Conservation (phyloP, 2,329 filamentous ascomycete species). For the Phyllosticta capitalensis region DNA sequence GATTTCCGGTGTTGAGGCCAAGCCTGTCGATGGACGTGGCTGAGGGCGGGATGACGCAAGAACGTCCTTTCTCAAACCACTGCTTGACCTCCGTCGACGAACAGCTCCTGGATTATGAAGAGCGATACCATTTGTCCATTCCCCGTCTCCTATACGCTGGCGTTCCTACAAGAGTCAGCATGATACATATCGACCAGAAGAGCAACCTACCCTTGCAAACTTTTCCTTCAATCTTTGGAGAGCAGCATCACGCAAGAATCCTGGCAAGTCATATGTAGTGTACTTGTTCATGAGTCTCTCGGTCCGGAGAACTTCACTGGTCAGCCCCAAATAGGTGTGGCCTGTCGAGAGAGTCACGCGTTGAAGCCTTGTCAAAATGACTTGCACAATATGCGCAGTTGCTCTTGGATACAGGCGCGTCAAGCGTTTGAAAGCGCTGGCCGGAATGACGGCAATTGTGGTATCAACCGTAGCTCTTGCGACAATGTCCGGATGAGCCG, state of each 20-base stretch:
- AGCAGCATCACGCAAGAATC: constrained; percentile 75
- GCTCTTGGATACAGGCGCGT: constrained; percentile 94
- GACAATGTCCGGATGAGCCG: constrained; percentile 92
- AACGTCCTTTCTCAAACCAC: constrained; percentile 69
- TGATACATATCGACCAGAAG: not conserved
- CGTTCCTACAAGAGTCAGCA: constrained; percentile 44
- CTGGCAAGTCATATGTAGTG: constrained; percentile 83
- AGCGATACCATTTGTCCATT: constrained; percentile 85
- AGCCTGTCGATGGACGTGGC: constrained; percentile 18
- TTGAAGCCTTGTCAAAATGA: constrained; percentile 89
- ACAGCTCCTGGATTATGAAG: constrained; percentile 69
- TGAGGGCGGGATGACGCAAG: constrained; percentile 39
- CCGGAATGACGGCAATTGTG: constrained; percentile 95
- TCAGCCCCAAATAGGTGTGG: constrained; percentile 87
- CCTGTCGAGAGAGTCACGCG: constrained; percentile 90
- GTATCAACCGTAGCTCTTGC: constrained; percentile 94
- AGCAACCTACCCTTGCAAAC: constrained; percentile 49
- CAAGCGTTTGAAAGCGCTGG: constrained; percentile 84
- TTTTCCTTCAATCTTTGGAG: constrained; percentile 84
- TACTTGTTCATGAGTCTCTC: constrained; percentile 92
- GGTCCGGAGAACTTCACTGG: constrained; percentile 81
- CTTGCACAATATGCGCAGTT: constrained; percentile 93
- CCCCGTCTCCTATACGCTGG: constrained; percentile 70
- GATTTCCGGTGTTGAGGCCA: constrained; percentile 6
- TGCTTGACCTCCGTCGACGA: constrained; percentile 61